Evolutionary conservation across 1,284 basidiomycete genomes (phyloP).

Genomic region (Vanrija sp.): DNA sequence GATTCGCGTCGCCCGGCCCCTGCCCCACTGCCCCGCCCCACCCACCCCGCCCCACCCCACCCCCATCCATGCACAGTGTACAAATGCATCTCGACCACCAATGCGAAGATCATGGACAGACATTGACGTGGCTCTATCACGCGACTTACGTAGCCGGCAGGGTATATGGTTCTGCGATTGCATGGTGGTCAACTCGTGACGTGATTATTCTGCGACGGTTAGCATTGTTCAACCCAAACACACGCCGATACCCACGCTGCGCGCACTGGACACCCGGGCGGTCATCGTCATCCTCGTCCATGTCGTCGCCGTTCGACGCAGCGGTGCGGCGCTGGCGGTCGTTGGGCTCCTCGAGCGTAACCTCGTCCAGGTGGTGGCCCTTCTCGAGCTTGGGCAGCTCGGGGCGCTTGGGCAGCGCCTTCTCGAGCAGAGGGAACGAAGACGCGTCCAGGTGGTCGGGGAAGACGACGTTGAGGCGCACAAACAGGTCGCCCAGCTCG

Average conservation of each 20-base stretch:
- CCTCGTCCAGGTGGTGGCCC: conserved; percentile 75
- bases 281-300: conserved; percentile 54
- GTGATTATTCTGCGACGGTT: conserved; percentile 18
- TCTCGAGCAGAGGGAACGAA: conserved; percentile 72
- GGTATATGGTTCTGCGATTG: conserved; percentile 5
- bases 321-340: conserved; percentile 61
- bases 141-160: conserved; percentile 6
- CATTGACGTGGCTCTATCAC: conserved; percentile 15
- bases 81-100: conserved; percentile 15
- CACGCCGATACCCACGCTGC: conserved; percentile 43
- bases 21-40: too few relatives aligned
- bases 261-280: conserved; percentile 53
- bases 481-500: conserved; percentile 88
- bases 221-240: neutral
- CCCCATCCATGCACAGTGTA: conserved; percentile 1
- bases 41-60: neutral
- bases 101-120: conserved; percentile 10
- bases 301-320: conserved; percentile 64
- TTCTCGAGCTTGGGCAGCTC: conserved; percentile 66
- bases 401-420: conserved; percentile 76
- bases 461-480: conserved; percentile 85
- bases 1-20: too few relatives aligned
- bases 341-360: conserved; percentile 76
- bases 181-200: neutral
- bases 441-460: conserved; percentile 73